Base-by-base conservation (phyloP, 768 basidiomycete species). In the Lentinus brumalis region DNA sequence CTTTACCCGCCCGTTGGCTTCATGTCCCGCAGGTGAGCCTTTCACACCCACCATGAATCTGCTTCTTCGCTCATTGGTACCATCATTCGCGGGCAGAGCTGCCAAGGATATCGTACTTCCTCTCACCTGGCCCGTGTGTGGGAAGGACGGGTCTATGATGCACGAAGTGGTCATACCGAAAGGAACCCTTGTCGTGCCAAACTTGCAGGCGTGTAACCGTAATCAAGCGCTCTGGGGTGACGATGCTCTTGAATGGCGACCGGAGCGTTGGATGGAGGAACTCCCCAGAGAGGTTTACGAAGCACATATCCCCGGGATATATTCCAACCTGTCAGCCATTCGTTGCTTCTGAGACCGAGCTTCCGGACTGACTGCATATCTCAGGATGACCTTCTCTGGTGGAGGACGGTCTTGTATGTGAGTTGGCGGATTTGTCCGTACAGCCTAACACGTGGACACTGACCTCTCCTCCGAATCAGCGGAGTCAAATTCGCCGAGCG, bases 31-130 rank as follows among this genome's bases (percentile, higher is more conserved):
- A 30, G 16, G 46, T 40, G n/a, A n/a, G 47, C 38, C 5, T 1
- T 6, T 44, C 15, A 44, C 26, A n/a, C 10, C 31, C 26, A 18
- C 29, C 31, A 10, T 38, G 3, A 35, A 68, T 5, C 9, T 32
- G 30, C 50, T 35, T 31, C n/a, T 16, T 18, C 50, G 35, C 35
- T 53, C 38, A 15, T 15, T 53, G 41, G 14, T 45, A 2, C 63
- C 77, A 16, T 68, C 62, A 7, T 55, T 61, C 11, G 72, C 77
- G 4, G 63, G 69, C 7, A 51, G 14, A 65, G 70, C n/a, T 45
- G 64, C 1, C 32, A 57, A 69, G 76, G 77, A 87, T 65, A 84
- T 87, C 62, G 68, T 83, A 1, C 78, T 53, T 1, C 61, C 57
- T 4, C 26, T 59, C 9, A 35, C 57, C 3, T 14, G 21, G 41